Conservation (phyloP, 495 filamentous ascomycete genomes). For the Tetracladium setigerum region DNA sequence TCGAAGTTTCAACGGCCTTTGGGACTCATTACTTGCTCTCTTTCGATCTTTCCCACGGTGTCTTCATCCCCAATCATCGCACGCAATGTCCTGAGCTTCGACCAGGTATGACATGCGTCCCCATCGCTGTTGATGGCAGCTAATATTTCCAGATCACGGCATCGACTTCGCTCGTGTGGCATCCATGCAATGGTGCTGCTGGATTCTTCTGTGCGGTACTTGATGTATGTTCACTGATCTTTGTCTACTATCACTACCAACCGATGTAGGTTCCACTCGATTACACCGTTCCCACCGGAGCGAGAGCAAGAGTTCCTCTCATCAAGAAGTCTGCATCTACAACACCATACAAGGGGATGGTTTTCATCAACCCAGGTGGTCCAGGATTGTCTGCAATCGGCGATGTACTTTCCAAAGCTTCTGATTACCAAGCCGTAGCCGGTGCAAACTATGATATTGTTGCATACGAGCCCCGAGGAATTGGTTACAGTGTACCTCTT, state of each 20-base stretch:
- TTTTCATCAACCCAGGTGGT: slow-evolving; percentile 16
- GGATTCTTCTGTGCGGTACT: slow-evolving; percentile 5
- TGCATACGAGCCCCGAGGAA: slow-evolving; percentile 48
- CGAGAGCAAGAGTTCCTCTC: slow-evolving; percentile 7
- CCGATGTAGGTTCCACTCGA: slow-evolving; percentile 13
- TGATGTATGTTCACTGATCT: neutral
- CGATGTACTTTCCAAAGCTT: neutral
- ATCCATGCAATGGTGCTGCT: too few relatives aligned
- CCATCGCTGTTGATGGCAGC: too few relatives aligned
- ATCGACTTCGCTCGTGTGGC: too few relatives aligned
- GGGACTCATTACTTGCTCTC: too few relatives aligned
- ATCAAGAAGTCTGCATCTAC: slow-evolving; percentile 4
- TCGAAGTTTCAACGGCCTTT: too few relatives aligned
- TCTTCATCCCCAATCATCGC: too few relatives aligned
- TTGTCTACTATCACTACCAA: neutral
- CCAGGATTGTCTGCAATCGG: slow-evolving; percentile 7
- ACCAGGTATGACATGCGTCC: too few relatives aligned
- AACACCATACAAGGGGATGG: slow-evolving; percentile 6
- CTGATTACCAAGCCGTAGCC: neutral
- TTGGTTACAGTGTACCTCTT: slow-evolving; percentile 39
- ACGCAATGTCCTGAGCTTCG: too few relatives aligned
- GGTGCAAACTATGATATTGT: slow-evolving; percentile 36
- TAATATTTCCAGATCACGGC: too few relatives aligned
- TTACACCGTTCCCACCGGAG: neutral
- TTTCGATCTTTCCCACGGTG: too few relatives aligned